Percentiles rank a stretch among this genome's conserved stretches.
Evolutionary conservation across 1,139 yeast genomes (phyloP).

Genomic region (Nadsonia starkeyi-henricii): DNA sequence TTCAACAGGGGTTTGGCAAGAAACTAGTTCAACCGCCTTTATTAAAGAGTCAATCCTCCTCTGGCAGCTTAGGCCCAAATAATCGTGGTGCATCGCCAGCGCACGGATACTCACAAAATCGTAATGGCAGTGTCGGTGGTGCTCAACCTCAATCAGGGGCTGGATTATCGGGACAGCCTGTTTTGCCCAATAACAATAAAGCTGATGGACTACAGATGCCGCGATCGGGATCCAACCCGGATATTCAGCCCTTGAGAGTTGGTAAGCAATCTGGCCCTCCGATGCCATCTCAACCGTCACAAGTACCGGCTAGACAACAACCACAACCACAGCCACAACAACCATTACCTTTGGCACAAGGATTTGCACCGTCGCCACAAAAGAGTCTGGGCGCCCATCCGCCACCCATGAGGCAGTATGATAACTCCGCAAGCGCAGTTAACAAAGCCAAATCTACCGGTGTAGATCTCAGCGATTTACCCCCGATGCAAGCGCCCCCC

Average conservation of each 20-base stretch:
- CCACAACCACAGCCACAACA: background rate
- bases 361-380: background rate
- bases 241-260: background rate
- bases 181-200: no score
- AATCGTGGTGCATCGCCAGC: no score
- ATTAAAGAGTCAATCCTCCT: no score
- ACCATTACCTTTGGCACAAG: background rate
- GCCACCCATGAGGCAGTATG: background rate
- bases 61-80: no score
- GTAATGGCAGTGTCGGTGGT: no score
- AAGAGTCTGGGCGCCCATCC: background rate
- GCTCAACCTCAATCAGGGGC: no score
- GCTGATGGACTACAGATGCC: no score
- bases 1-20: background rate
- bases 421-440: background rate
- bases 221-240: background rate
- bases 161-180: no score
- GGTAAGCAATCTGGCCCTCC: background rate
- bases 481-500: background rate
- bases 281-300: background rate
- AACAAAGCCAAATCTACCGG: background rate
- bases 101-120: no score
- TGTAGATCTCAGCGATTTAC: background rate
- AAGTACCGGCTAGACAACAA: background rate
- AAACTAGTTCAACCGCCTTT: background rate